Conservation (phyloP, 2,329 filamentous ascomycete species). For the Magnaporthiopsis rhizophila region DNA sequence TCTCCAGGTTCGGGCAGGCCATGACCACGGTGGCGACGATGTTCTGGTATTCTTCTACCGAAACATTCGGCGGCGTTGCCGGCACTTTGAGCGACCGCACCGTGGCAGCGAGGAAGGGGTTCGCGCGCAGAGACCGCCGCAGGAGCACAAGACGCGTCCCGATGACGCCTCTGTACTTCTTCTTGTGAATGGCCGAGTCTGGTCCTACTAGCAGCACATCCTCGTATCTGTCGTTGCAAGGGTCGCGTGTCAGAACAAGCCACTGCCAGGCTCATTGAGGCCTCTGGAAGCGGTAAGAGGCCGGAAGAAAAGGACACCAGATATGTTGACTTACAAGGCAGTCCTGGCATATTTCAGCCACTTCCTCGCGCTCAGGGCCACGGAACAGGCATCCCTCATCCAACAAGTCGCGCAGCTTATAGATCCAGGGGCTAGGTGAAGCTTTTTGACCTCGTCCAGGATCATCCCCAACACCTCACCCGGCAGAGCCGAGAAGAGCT, state of each 20-base stretch:
- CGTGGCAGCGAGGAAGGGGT: constrained; percentile 42
- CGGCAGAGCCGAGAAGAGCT: constrained; percentile 47
- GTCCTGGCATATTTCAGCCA: constrained; percentile 42
- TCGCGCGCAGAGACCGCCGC: constrained; percentile 47
- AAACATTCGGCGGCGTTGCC: constrained; percentile 30
- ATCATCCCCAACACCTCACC: constrained; percentile 52
- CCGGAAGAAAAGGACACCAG: no score
- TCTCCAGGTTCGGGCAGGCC: constrained; percentile 58
- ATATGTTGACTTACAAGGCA: constrained; percentile 26
- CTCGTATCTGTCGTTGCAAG: constrained; percentile 30
- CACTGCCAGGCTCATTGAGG: no score
- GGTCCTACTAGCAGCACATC: constrained; percentile 50
- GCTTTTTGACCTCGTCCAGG: constrained; percentile 41
- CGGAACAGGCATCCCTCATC: constrained; percentile 51
- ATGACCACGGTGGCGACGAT: constrained; percentile 53
- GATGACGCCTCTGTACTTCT: constrained; percentile 40
- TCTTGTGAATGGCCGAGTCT: constrained; percentile 43
- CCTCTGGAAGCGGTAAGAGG: no score
- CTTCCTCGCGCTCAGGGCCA: constrained; percentile 42
- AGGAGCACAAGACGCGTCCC: constrained; percentile 48
- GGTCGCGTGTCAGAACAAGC: not conserved
- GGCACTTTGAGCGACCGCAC: constrained; percentile 53
- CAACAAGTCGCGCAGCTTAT: constrained; percentile 56
- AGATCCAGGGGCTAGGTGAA: constrained; percentile 40
- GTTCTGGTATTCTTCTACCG: constrained; percentile 45